These are phyloP conservation scores for Apiospora saccharicola DNA, from an alignment of 2,329 filamentous ascomycete species.

Conservation along the genomic window DNA sequence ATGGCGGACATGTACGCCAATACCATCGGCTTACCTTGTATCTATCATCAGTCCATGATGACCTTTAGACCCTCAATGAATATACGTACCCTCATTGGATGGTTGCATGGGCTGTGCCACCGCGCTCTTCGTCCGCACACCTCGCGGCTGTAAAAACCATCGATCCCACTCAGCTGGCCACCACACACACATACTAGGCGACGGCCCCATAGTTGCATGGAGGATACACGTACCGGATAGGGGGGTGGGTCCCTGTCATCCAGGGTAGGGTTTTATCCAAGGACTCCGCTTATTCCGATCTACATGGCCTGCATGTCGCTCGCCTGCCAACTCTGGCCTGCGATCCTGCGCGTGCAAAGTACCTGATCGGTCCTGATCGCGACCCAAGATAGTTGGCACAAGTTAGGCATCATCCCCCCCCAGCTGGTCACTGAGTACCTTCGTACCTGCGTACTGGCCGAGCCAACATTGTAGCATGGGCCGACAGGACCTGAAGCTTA, in stretches of 20 bases:
- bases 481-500: too few relatives aligned
- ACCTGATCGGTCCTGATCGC: not conserved
- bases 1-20: too few relatives aligned
- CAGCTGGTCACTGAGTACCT: too few relatives aligned
- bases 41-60: too few relatives aligned
- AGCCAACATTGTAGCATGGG: too few relatives aligned
- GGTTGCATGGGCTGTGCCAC: slow-evolving; percentile 9
- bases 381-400: not conserved
- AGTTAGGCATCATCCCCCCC: slow-evolving; percentile 4
- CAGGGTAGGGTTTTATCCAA: slow-evolving; percentile 1
- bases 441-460: too few relatives aligned
- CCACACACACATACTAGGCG: slow-evolving; percentile 13
- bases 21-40: too few relatives aligned
- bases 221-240: slow-evolving; percentile 1
- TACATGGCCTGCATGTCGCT: slow-evolving; percentile 8
- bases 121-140: slow-evolving; percentile 10
- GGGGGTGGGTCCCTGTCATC: too few relatives aligned
- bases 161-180: not conserved
- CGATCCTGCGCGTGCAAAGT: not conserved
- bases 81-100: too few relatives aligned
- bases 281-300: not conserved
- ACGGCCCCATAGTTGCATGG: slow-evolving; percentile 12
- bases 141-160: slow-evolving; percentile 20
- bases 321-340: not conserved
- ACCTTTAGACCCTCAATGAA: too few relatives aligned